Percentiles rank a stretch among this genome's conserved stretches.
Evolutionary conservation across 2,329 filamentous ascomycete species (phyloP).

Genomic region (Ceratocystis variospora): DNA sequence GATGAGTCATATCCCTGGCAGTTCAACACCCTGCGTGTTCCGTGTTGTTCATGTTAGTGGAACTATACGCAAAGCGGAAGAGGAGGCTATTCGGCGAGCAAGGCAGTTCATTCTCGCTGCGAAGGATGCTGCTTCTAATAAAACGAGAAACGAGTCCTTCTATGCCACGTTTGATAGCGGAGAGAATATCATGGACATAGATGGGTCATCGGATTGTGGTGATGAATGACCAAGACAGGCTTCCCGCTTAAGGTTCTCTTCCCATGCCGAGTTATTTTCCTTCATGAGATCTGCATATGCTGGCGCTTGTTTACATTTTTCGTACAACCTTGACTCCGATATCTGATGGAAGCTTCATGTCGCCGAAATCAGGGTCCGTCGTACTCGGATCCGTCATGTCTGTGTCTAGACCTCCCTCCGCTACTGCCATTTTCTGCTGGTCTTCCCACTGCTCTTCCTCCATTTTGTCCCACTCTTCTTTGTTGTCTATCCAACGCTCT

Average conservation of each 20-base stretch:
- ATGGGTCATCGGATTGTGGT: conserved; percentile 26
- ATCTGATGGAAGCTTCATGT: conserved; percentile 39
- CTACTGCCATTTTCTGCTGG: conserved; percentile 37
- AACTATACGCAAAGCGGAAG: conserved; percentile 82
- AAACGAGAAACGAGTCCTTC: conserved; percentile 8
- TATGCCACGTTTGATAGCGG: conserved; percentile 21
- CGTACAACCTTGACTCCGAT: conserved; percentile 60
- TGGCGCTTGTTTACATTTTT: conserved; percentile 40
- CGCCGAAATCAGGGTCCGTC: conserved; percentile 37
- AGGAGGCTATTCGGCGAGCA: conserved; percentile 72
- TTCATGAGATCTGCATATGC: neutral
- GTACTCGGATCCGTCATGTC: conserved; percentile 20
- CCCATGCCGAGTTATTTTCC: neutral
- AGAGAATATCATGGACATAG: conserved; percentile 13
- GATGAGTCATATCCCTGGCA: conserved; percentile 53
- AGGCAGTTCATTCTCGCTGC: conserved; percentile 57
- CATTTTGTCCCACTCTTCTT: conserved; percentile 70
- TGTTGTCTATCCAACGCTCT: conserved; percentile 86
- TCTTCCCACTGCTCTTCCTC: conserved; percentile 65
- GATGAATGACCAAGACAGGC: conserved; percentile 6
- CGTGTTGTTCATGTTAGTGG: conserved; percentile 78
- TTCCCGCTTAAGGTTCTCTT: neutral
- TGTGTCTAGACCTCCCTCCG: conserved; percentile 22
- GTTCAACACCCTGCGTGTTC: conserved; percentile 56
- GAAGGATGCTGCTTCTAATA: conserved; percentile 33